phyloP scores from a whole-genome alignment of 176 grass and related monocot genomes.

The Bothriochloa decipiens region DNA sequence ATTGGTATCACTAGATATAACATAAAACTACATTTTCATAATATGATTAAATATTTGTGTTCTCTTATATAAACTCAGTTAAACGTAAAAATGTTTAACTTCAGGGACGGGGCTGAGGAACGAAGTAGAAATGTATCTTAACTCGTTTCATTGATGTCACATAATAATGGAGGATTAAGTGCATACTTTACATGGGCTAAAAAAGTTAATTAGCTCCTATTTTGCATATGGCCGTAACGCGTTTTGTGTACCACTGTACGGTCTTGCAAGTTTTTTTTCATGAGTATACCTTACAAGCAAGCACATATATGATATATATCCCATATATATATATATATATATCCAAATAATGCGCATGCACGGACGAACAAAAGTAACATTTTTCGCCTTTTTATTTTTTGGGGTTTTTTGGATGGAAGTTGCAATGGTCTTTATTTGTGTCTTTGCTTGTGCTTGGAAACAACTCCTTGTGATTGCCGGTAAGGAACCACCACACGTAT shows the following conservation, averaged over 20 bases:
- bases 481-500: conserved; percentile 6
- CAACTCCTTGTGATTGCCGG: conserved; percentile 40
- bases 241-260: neutral
- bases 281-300: conserved; percentile 27
- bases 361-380: neutral
- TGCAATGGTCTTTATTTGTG: neutral
- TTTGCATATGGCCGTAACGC: too few relatives aligned
- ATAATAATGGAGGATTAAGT: neutral
- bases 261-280: neutral
- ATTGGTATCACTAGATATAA: too few relatives aligned
- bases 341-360: neutral
- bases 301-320: neutral
- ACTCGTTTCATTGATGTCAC: too few relatives aligned
- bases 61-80: too few relatives aligned
- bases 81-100: too few relatives aligned
- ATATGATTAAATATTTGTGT: too few relatives aligned
- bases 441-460: conserved; percentile 53
- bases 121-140: too few relatives aligned
- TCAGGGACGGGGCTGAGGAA: too few relatives aligned
- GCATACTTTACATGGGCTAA: neutral
- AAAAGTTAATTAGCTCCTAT: neutral
- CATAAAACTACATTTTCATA: too few relatives aligned
- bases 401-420: too few relatives aligned
- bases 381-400: neutral
- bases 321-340: too few relatives aligned